Percentiles rank a stretch among this genome's conserved stretches.
Conservation (phyloP, 305 asterid species). For the Solanum hybrid region DNA sequence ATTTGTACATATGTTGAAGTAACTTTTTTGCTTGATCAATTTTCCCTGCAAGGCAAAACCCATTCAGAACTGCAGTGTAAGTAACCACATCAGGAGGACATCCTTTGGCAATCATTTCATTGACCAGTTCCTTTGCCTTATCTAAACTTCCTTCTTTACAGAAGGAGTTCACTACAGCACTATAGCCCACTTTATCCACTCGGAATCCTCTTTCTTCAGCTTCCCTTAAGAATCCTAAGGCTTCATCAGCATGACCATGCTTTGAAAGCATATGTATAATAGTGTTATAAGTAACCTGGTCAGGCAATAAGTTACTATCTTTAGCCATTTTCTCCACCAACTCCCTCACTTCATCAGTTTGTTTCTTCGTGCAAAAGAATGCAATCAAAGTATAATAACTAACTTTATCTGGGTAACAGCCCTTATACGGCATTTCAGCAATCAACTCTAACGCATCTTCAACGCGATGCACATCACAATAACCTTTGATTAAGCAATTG, state of each 20-base stretch:
- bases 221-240: slow-evolving; percentile 50
- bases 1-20: slow-evolving; percentile 71
- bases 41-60: slow-evolving; percentile 54
- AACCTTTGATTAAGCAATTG: slow-evolving; percentile 82
- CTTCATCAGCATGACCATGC: slow-evolving; percentile 68
- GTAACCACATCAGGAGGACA: slow-evolving; percentile 91
- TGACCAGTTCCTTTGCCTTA: slow-evolving; percentile 62
- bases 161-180: slow-evolving; percentile 64
- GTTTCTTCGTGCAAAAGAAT: slow-evolving; percentile 49
- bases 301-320: slow-evolving; percentile 49
- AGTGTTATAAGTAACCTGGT: slow-evolving; percentile 63
- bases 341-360: slow-evolving; percentile 51
- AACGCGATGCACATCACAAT: slow-evolving; percentile 50
- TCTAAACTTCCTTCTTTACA: slow-evolving; percentile 58
- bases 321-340: slow-evolving; percentile 59
- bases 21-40: slow-evolving; percentile 66
- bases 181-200: slow-evolving; percentile 66
- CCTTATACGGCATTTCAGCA: slow-evolving; percentile 55
- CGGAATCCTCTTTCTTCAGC: slow-evolving; percentile 66
- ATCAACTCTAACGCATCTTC: slow-evolving; percentile 61
- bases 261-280: slow-evolving; percentile 75
- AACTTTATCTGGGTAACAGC: slow-evolving; percentile 75
- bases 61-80: slow-evolving; percentile 69
- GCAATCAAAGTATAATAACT: slow-evolving; percentile 70
- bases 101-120: slow-evolving; percentile 67